Base-by-base conservation (phyloP, 768 basidiomycete genomes). In the Mycena venus region DNA sequence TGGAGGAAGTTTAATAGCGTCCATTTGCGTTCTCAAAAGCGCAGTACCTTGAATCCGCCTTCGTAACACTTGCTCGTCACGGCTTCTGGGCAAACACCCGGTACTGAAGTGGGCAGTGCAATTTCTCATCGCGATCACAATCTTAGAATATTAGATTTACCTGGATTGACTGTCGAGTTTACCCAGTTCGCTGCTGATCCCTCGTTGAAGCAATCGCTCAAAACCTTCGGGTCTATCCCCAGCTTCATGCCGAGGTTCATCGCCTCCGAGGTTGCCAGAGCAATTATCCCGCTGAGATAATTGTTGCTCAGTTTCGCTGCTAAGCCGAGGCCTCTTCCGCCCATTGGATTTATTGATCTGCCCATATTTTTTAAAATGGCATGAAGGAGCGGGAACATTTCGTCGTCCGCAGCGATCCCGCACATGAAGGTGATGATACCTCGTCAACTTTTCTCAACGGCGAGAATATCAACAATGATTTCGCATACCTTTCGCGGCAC, bases 171-270 rank as follows among this genome's bases (percentile, higher is more conserved):
- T 2, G 82, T 83, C 53, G 82, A 79, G 65, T 88, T 87, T 5
- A 85, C 84, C 84, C 85, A 87, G 68, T 82, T 88, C 15, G 82
- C 83, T 0, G 85, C 85, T 29, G 84, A 84, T 63, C 86, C 86
- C 19, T 84, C 84, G n/a, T 80, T 78, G 51, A 88, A 84, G 53
- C 83, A 84, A 38, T 82, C 77, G 36, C 84, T 85, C 42, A 88
- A 77, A 10, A 83, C 82, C 47, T 82, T 82, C 1, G 86, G 83
- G 19, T 87, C 86, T 8, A 88, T 72, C 1, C 86, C 86, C 19
- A 88, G 80, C 56, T 85, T 80, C 84, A 88, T 87, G 0, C 85
- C 86, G 11, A 88, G 78, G 68, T 86, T 86, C 86, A 88, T 88
- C 2, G 85, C 86, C 74, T 86, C 85, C 31, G 85, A 79, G 4